Percentiles rank a stretch among this genome's conserved stretches.
These are phyloP conservation scores for Barnettozyma populi DNA, from an alignment of 805 yeast genomes.

Conservation along the genomic window DNA sequence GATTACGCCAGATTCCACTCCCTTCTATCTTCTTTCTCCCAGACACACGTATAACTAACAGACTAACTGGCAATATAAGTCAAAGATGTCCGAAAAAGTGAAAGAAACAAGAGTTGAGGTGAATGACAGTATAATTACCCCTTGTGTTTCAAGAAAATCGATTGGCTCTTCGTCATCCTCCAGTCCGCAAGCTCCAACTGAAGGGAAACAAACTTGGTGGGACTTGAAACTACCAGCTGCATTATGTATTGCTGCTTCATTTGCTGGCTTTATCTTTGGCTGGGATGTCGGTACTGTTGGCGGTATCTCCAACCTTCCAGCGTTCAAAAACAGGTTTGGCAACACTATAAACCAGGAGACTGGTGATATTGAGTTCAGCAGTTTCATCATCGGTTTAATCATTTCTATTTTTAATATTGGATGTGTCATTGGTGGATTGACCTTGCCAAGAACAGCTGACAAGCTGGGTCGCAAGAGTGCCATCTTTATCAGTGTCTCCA, in stretches of 20 bases:
- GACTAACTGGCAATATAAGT: too few species aligned
- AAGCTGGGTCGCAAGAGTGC: slow-evolving; percentile 55
- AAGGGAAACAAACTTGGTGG: neutral
- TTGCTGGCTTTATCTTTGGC: slow-evolving; percentile 69
- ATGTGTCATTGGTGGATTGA: slow-evolving; percentile 65
- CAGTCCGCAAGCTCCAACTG: neutral
- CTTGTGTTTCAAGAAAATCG: neutral
- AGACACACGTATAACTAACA: too few species aligned
- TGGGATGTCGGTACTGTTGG: slow-evolving; percentile 78
- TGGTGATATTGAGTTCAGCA: slow-evolving; percentile 39
- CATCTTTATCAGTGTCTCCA: slow-evolving; percentile 44
- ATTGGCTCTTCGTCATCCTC: neutral
- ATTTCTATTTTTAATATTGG: slow-evolving; percentile 60
- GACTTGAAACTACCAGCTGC: slow-evolving; percentile 5
- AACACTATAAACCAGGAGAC: slow-evolving; percentile 23
- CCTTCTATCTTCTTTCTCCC: neutral
- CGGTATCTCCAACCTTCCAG: slow-evolving; percentile 62
- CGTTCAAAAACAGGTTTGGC: slow-evolving; percentile 51
- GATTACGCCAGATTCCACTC: neutral
- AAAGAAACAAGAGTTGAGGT: neutral
- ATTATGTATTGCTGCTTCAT: slow-evolving; percentile 42
- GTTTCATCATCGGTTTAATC: slow-evolving; percentile 46
- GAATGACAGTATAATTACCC: neutral
- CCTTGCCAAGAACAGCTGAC: slow-evolving; percentile 53
- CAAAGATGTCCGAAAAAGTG: neutral